These are phyloP conservation scores for Alternaria postmessia DNA, from an alignment of 2,329 filamentous ascomycete species.

Conservation along the genomic window DNA sequence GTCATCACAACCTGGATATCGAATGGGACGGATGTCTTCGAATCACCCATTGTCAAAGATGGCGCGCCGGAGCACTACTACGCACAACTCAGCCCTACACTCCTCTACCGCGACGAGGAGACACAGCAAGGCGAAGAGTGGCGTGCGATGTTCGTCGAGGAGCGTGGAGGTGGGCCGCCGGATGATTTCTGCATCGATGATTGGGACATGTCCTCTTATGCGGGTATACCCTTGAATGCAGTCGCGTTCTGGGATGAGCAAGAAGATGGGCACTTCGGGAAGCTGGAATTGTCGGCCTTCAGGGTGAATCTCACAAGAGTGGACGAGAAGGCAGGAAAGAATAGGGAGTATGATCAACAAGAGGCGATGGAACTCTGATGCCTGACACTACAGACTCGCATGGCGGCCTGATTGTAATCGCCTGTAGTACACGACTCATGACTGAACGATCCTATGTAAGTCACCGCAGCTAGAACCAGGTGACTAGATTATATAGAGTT, in stretches of 20 bases:
- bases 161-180: slow-evolving; percentile 18
- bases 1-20: slow-evolving; percentile 40
- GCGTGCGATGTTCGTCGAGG: slow-evolving; percentile 34
- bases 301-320: slow-evolving; percentile 35
- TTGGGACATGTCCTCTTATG: slow-evolving; percentile 45
- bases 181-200: slow-evolving; percentile 51
- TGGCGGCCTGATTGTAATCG: not conserved
- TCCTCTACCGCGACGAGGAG: slow-evolving; percentile 38
- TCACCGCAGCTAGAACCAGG: not conserved
- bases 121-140: slow-evolving; percentile 46
- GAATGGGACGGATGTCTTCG: slow-evolving; percentile 39
- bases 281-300: slow-evolving; percentile 46
- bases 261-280: slow-evolving; percentile 24
- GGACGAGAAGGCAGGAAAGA: not conserved
- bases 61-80: slow-evolving; percentile 19
- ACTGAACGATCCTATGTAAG: not conserved
- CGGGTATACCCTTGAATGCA: slow-evolving; percentile 45
- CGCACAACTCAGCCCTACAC: slow-evolving; percentile 38
- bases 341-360: slow-evolving; percentile 1
- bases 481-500: not conserved
- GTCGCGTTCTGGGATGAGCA: slow-evolving; percentile 47
- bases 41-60: slow-evolving; percentile 3
- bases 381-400: not conserved
- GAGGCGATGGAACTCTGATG: slow-evolving; percentile 19
- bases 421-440: not conserved